Conservation (phyloP, 2,329 filamentous ascomycete species). For the Chrysosporium queenslandicum region DNA sequence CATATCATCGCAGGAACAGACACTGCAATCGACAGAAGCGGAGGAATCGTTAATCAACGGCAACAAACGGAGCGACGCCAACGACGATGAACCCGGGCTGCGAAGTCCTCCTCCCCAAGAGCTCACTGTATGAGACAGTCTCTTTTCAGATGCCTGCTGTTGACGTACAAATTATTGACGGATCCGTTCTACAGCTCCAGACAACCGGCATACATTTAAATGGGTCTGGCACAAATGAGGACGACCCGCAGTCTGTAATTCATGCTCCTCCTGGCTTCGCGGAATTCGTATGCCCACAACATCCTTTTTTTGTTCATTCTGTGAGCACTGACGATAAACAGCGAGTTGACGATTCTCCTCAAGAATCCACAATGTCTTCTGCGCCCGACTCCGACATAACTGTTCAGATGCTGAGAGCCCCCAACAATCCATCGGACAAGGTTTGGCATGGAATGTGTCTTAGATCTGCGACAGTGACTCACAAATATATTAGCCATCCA, state of each 20-base stretch:
- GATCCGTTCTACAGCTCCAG: slow-evolving; percentile 23
- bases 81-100: not conserved
- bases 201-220: slow-evolving; percentile 19
- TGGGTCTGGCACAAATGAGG: slow-evolving; percentile 44
- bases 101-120: slow-evolving; percentile 1
- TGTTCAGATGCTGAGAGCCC: slow-evolving; percentile 27
- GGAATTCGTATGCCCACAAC: slow-evolving; percentile 54
- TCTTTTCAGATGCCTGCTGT: not conserved
- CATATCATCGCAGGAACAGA: not conserved
- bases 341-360: slow-evolving; percentile 12
- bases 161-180: not conserved
- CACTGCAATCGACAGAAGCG: not conserved
- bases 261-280: slow-evolving; percentile 78
- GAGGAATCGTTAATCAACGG: not conserved
- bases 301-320: not conserved
- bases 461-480: not conserved
- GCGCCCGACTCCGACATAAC: slow-evolving; percentile 26
- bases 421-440: not conserved
- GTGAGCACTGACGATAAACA: slow-evolving; percentile 10
- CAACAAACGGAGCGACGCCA: not conserved
- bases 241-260: slow-evolving; percentile 69
- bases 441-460: not conserved
- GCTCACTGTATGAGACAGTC: slow-evolving; percentile 6
- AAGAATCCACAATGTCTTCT: slow-evolving; percentile 22
- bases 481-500: slow-evolving; percentile 9